These are phyloP conservation scores for Gastrolobium villosum DNA, from an alignment of 306 rosid species.

Conservation along the genomic window DNA sequence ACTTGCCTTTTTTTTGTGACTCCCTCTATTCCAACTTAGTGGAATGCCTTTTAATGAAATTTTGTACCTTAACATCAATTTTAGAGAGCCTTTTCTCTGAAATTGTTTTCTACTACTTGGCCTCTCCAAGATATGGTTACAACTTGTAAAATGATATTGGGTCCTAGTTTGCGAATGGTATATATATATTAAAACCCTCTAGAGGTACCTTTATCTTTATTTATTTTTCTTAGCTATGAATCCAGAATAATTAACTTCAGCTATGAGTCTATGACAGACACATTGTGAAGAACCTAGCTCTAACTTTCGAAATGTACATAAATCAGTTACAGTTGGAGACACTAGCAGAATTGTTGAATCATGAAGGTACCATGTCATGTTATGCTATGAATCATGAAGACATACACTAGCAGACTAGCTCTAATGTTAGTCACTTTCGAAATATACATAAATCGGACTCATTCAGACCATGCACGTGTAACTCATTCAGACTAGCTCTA, in stretches of 20 bases:
- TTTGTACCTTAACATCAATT: conserved; percentile 20
- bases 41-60: conserved; percentile 24
- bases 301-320: not conserved
- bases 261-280: too few species aligned
- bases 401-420: too few species aligned
- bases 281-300: not conserved
- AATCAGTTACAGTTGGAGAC: not conserved
- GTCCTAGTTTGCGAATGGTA: not conserved
- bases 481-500: too few species aligned
- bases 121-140: not conserved
- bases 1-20: not conserved
- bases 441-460: too few species aligned
- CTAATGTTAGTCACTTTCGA: too few species aligned
- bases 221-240: too few species aligned
- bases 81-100: conserved; percentile 20
- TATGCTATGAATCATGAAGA: too few species aligned
- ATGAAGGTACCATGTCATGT: too few species aligned
- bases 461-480: not conserved
- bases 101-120: not conserved
- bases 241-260: too few species aligned
- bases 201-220: not conserved
- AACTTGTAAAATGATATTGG: not conserved
- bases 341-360: too few species aligned
- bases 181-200: too few species aligned
- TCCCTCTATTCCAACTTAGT: conserved; percentile 11